phyloP scores from a whole-genome alignment of 768 basidiomycete genomes.

The Galerina sulciceps region DNA sequence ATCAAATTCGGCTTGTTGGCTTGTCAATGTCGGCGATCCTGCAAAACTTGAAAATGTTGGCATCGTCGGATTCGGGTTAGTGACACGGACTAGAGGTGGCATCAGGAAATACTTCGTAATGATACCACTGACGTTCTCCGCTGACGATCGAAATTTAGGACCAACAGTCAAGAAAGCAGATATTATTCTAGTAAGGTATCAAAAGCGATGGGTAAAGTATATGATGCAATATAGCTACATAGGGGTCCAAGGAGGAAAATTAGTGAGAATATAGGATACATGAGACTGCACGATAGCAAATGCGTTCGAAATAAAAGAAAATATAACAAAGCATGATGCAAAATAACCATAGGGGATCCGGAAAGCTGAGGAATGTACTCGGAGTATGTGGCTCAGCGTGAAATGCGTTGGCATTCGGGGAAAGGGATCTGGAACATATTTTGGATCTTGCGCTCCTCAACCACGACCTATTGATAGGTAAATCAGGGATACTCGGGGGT shows the following conservation, averaged over 20 bases:
- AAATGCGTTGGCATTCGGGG: slow-evolving; percentile 41
- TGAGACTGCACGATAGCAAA: slow-evolving; percentile 12
- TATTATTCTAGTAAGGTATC: neutral
- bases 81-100: neutral
- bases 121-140: neutral
- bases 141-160: no score
- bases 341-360: no score
- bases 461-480: slow-evolving; percentile 35
- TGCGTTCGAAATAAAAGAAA: slow-evolving; percentile 2
- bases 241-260: neutral
- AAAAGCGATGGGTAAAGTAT: slow-evolving; percentile 3
- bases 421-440: slow-evolving; percentile 51
- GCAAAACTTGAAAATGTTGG: no score
- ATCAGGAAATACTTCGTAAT: neutral
- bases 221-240: slow-evolving; percentile 17
- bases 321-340: slow-evolving; percentile 8
- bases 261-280: slow-evolving; percentile 4
- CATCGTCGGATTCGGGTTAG: neutral
- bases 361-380: no score
- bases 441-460: slow-evolving; percentile 46
- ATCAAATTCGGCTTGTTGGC: no score
- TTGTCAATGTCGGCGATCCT: no score
- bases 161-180: no score
- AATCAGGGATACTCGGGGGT: neutral
- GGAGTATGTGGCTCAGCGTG: slow-evolving; percentile 33